Evolutionary conservation across 306 rosid genomes (phyloP).

Genomic region (Styphnolobium japonicum): DNA sequence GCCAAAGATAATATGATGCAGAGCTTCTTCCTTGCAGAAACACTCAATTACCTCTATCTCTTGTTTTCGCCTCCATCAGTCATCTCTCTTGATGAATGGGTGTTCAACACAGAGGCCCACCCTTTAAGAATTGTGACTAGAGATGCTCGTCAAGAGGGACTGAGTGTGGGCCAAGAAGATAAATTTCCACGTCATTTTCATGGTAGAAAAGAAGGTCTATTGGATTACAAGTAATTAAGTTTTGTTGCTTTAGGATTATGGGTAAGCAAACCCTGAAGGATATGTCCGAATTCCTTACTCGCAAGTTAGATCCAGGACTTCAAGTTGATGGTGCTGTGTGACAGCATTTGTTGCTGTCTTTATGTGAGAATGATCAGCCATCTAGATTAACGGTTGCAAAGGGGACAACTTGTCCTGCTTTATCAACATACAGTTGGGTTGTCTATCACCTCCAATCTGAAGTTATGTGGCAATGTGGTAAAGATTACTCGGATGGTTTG

Average conservation of each 20-base stretch:
- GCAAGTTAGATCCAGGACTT: constrained; percentile 1
- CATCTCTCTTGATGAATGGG: constrained; percentile 62
- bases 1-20: constrained; percentile 57
- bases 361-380: constrained; percentile 1
- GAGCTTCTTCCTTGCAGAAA: constrained; percentile 73
- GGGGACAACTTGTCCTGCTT: constrained; percentile 13
- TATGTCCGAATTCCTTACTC: constrained; percentile 20
- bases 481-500: constrained; percentile 13
- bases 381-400: background rate
- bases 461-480: background rate
- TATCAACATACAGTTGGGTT: constrained; percentile 5
- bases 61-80: constrained; percentile 61
- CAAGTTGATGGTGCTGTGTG: background rate
- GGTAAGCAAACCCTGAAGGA: constrained; percentile 23
- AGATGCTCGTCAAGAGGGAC: constrained; percentile 9
- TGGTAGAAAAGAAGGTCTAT: constrained; percentile 50
- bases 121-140: constrained; percentile 50
- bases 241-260: constrained; percentile 15
- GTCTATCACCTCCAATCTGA: constrained; percentile 13
- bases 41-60: constrained; percentile 63
- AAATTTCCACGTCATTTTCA: constrained; percentile 36
- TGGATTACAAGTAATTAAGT: constrained; percentile 22
- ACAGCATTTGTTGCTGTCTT: constrained; percentile 2
- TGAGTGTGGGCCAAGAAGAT: background rate
- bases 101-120: constrained; percentile 71